Conservation (phyloP, 176 grass and related monocot species). For the Metroxylon sagu region DNA sequence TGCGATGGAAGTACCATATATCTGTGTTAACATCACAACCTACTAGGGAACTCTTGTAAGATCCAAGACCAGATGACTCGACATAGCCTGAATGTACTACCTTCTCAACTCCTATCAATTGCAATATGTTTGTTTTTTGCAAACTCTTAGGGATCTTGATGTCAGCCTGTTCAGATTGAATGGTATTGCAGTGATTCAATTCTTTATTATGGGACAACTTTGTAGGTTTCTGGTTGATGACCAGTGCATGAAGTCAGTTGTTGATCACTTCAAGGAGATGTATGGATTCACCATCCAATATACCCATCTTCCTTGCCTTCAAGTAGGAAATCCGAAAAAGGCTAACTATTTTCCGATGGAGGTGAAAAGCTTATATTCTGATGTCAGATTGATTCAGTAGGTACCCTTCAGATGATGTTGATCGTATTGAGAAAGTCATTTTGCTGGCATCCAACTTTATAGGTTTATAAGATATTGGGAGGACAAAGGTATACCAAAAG, state of each 20-base stretch:
- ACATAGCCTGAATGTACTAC: not conserved
- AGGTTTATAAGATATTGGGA: slow-evolving; percentile 50
- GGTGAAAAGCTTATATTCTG: slow-evolving; percentile 31
- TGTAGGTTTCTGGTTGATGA: slow-evolving; percentile 8
- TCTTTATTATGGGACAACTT: not conserved
- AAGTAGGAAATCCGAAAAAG: slow-evolving; percentile 52
- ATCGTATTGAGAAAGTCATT: not conserved
- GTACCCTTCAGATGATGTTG: not conserved
- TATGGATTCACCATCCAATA: slow-evolving; percentile 34
- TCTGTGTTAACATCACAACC: too few relatives aligned
- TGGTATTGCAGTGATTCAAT: not conserved
- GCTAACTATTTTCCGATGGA: slow-evolving; percentile 72
- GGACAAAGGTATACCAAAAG: slow-evolving; percentile 61
- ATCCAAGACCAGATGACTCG: too few relatives aligned
- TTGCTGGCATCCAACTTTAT: slow-evolving; percentile 7
- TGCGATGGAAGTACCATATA: too few relatives aligned
- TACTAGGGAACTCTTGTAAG: not conserved
- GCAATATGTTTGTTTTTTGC: not conserved
- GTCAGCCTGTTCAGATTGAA: not conserved
- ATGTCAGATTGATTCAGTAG: not conserved
- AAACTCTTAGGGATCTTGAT: not conserved
- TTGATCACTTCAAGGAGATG: slow-evolving; percentile 46
- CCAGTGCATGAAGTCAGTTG: slow-evolving; percentile 25
- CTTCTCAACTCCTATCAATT: not conserved
- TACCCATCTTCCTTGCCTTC: slow-evolving; percentile 42